A percentile compares a stretch with the other conserved stretches of the same genome.
These are phyloP conservation scores for Zasmidium cellare DNA, from an alignment of 2,329 filamentous ascomycete species.

Conservation along the genomic window DNA sequence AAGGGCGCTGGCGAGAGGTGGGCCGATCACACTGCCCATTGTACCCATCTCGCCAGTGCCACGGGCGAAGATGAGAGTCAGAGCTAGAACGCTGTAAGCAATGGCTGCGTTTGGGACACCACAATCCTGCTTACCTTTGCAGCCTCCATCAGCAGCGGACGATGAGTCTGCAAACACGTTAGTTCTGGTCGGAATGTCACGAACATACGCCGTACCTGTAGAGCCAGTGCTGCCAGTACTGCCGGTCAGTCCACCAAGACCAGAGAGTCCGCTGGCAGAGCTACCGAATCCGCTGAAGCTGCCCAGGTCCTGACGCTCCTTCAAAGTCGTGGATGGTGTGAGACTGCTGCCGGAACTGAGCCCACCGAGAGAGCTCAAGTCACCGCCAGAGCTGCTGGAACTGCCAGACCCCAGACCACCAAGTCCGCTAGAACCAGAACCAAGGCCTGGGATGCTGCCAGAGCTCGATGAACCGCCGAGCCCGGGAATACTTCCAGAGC, in stretches of 20 bases:
- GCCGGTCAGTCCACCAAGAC: neutral
- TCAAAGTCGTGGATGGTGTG: slow-evolving; percentile 1
- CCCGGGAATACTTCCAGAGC: no score
- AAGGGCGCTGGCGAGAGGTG: slow-evolving; percentile 22
- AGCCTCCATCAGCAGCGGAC: slow-evolving; percentile 3
- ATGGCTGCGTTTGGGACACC: no score
- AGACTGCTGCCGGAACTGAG: neutral
- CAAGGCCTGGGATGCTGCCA: neutral
- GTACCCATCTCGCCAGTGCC: slow-evolving; percentile 57
- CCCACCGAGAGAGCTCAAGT: slow-evolving; percentile 2
- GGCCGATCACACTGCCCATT: slow-evolving; percentile 43
- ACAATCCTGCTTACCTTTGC: slow-evolving; percentile 11
- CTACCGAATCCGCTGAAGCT: neutral
- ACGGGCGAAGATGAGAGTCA: slow-evolving; percentile 60
- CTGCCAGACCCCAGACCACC: neutral
- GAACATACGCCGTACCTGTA: neutral
- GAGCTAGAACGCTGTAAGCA: slow-evolving; percentile 37
- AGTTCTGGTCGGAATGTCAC: neutral
- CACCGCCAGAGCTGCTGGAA: neutral
- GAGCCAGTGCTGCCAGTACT: neutral
- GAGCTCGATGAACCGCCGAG: neutral
- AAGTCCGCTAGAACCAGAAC: neutral
- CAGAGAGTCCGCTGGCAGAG: neutral
- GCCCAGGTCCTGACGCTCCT: slow-evolving; percentile 4
- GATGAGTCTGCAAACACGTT: neutral